phyloP scores from a whole-genome alignment of 208 protist species.

The Trypanosoma cruzi region DNA sequence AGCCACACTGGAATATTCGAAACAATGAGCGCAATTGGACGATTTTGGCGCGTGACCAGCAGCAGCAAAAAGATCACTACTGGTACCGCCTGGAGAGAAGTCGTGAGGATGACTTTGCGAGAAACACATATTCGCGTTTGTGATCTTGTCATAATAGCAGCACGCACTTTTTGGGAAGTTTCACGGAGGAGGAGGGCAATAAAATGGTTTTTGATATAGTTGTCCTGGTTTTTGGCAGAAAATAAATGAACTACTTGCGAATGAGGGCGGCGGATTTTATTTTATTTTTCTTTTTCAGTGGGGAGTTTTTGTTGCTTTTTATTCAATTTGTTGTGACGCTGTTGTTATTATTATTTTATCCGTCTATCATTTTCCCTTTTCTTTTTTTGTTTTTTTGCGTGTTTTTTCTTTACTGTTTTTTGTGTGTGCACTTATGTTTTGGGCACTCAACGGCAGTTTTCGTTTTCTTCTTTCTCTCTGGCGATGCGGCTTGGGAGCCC shows the following conservation, averaged over 20 bases:
- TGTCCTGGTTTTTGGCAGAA: no score
- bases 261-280: no score
- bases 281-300: no score
- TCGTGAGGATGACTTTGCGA: constrained; percentile 81
- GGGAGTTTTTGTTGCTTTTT: no score
- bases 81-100: constrained; percentile 85
- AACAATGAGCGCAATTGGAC: constrained; percentile 90
- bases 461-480: background rate
- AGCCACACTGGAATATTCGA: constrained; percentile 84
- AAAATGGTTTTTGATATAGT: no score
- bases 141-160: background rate
- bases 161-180: background rate
- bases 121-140: constrained; percentile 64
- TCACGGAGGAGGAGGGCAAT: background rate
- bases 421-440: background rate
- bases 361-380: background rate
- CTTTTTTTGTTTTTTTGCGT: no score
- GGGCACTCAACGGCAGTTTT: no score
- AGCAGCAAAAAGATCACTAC: constrained; percentile 91
- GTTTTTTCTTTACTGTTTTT: constrained; percentile 2
- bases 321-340: no score
- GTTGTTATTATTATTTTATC: no score
- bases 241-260: no score
- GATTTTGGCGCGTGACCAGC: constrained; percentile 80
- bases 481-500: background rate